Base-by-base conservation (phyloP, 208 protist species). In the Leishmania turanica region DNA sequence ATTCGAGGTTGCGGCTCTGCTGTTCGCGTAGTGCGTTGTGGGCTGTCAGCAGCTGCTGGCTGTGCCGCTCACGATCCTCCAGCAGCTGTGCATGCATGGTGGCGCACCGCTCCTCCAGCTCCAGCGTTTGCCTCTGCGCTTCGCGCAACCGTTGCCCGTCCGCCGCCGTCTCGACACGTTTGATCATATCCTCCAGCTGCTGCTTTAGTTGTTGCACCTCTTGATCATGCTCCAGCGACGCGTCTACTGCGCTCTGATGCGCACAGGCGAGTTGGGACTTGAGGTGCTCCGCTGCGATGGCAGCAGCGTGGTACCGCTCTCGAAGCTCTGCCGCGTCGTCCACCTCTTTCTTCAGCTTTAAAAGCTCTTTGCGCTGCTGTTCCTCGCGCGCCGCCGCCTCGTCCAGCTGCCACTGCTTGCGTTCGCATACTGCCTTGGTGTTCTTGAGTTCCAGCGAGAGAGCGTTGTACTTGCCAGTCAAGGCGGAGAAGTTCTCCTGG, bases 11-110 rank as follows among this genome's bases (percentile, higher is more conserved):
- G 62, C 89, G 91, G 24, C 80, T 85, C 77, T 96, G 92, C 86
- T 92, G 90, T 86, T 96, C 94, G 1, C 91, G 91, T 60, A 97
- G 80, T 37, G 94, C 92, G 60, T 88, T 87, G 87, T 96, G 90
- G 17, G 94, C 91, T 17, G 87, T 82, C 56, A 95, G 79, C 13
- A 95, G 86, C 83, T 94, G 89, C 78, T 95, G 89, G 24, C 83
- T 85, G 68, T 75, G 80, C 53, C 86, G 87, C 82, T 95, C 93
- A 54, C 86, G 82, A 84, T 96, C 91, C 80, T 92, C 87, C 19
- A 88, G 42, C 31, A 95, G 84, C 78, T 92, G 85, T 1, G 82
- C 88, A 45, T 81, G 80, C 72, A 88, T 68, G 8, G 84, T 47
- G 27, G 92, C 90, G 58, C 80, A 86, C 17, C 89, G 91, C 80